A percentile compares a stretch with the other conserved stretches of the same genome.
phyloP scores from a whole-genome alignment of 371 early-diverging fungal species.

The Catenaria anguillulae region DNA sequence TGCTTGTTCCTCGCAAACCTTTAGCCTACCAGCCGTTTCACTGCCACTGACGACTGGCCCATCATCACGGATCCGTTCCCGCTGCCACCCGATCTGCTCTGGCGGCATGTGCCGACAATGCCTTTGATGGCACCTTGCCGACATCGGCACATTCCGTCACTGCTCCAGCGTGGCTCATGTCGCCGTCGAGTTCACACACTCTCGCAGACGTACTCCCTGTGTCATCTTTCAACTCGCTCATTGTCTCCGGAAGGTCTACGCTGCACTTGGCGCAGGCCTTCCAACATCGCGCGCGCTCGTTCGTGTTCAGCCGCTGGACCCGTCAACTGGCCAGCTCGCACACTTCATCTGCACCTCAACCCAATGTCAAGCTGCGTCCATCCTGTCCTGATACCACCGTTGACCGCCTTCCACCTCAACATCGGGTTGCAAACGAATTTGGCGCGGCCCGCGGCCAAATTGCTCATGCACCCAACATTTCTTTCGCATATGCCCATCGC shows the following conservation, averaged over 20 bases:
- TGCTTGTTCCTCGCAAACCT: background rate
- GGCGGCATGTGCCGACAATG: background rate
- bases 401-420: background rate
- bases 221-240: too few species aligned
- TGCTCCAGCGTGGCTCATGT: background rate
- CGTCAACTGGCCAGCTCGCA: too few species aligned
- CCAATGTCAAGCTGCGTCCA: too few species aligned
- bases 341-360: background rate
- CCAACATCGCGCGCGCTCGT: too few species aligned
- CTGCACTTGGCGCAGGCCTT: too few species aligned
- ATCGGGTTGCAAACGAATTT: background rate
- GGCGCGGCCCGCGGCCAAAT: background rate
- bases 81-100: background rate
- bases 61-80: too few species aligned
- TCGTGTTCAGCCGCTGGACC: too few species aligned
- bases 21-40: too few species aligned
- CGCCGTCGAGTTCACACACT: background rate
- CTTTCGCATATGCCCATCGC: background rate
- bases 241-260: too few species aligned
- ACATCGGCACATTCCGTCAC: background rate
- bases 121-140: background rate
- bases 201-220: too few species aligned
- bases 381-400: background rate
- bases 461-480: background rate
- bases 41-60: too few species aligned